Evolutionary conservation across 768 basidiomycete genomes (phyloP), one percentile per base, ranked within the genome.

Genomic region (Suillus variegatus): DNA sequence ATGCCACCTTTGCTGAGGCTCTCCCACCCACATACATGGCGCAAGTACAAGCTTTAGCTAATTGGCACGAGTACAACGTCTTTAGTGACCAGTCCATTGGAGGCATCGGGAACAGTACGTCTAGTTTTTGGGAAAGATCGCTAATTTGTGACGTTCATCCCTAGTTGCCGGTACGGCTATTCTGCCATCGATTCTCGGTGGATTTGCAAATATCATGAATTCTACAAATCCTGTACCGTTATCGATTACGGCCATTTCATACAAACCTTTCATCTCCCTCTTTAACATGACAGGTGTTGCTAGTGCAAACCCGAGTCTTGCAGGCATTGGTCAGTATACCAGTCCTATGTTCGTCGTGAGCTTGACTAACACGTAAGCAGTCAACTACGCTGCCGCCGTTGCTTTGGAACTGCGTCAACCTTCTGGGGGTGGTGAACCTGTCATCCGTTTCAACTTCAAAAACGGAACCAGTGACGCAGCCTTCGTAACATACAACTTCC

Each of bases 211-310:
- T 12, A 87, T 93, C 74, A 76, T 77, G 9, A 82, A 87, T 68
- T 52, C 75, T 4, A 77, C 80, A 3, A 80, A 86, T 65, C 83
- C 88, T 0, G 69, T 87, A 64, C 87, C 88, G 72, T 71, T 94
- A 49, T 75, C 81, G 32, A 85, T 89, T 68, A 79, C 85, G 40
- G 86, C 86, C 12, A 81, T 88, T 60, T 82, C 90, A 0, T 93
- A 93, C 80, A 92, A 93, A 75, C 91, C 91, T 0, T 90, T 93
- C 79, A 65, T 92, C 40, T 88, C 88, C 10, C 75, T 93, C 54
- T 93, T 93, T 80, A 90, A 91, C 75, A 88, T 93, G 86, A 91
- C 89, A 0, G 82, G 85, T 2, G 82, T 84, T 32, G 82, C 83
- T 12, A 72, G 81, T 20, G 76, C 79, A 54, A 81, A 84, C 63